Conservation (phyloP, 768 basidiomycete genomes). For the Clavaria fumosa region DNA sequence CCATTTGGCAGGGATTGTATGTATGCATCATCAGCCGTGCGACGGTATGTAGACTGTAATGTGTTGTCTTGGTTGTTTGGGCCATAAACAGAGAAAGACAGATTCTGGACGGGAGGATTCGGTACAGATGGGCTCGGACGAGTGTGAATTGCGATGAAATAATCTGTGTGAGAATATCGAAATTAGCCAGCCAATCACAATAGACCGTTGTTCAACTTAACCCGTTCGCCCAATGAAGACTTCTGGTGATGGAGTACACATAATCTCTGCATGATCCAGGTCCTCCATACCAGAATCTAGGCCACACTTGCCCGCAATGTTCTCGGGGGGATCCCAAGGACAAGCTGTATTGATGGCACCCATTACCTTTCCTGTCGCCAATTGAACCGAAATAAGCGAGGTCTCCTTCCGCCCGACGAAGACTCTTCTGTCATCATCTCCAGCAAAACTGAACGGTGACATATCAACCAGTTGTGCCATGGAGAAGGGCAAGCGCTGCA, state of each 20-base stretch:
- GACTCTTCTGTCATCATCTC: constrained; percentile 46
- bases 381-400: constrained; percentile 54
- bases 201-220: no score
- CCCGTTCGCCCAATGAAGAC: constrained; percentile 39
- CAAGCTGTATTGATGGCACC: constrained; percentile 63
- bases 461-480: constrained; percentile 88
- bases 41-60: constrained; percentile 57
- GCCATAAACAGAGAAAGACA: constrained; percentile 85
- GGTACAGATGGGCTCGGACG: constrained; percentile 23
- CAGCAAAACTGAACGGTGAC: constrained; percentile 64
- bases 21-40: constrained; percentile 66
- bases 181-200: not conserved
- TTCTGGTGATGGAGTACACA: constrained; percentile 24
- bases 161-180: constrained; percentile 37
- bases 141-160: constrained; percentile 73
- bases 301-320: constrained; percentile 28
- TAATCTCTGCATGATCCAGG: constrained; percentile 34
- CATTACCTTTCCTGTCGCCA: constrained; percentile 70
- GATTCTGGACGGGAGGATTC: constrained; percentile 47
- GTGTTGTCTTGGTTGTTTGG: constrained; percentile 78
- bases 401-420: constrained; percentile 92
- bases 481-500: constrained; percentile 82
- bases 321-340: constrained; percentile 56
- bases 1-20: constrained; percentile 72
- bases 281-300: constrained; percentile 41